Conservation (phyloP, 2,329 filamentous ascomycete species). For the Phyllosticta citribraziliensis region DNA sequence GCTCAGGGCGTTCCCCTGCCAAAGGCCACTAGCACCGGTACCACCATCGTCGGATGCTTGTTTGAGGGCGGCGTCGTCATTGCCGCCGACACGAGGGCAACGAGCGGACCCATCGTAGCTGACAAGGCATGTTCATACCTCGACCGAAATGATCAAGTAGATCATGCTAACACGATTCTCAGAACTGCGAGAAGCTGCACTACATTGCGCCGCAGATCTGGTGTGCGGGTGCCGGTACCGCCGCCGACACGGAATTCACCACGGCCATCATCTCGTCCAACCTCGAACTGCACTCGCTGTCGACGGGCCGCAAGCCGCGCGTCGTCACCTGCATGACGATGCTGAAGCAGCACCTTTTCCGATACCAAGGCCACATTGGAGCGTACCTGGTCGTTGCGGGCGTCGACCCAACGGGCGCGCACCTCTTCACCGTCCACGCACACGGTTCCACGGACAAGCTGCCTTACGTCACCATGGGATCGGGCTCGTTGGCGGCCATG, state of each 20-base stretch:
- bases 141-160: constrained; percentile 5
- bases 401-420: constrained; percentile 87
- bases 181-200: constrained; percentile 99
- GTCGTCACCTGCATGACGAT: constrained; percentile 99
- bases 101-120: constrained; percentile 93
- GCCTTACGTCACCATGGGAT: constrained; percentile 98
- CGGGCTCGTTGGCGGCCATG: constrained; percentile 92
- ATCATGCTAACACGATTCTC: constrained; percentile 12
- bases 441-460: constrained; percentile 98
- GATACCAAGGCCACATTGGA: constrained; percentile 94
- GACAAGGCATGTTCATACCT: constrained; percentile 61
- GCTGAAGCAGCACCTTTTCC: constrained; percentile 98
- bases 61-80: constrained; percentile 97
- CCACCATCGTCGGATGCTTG: constrained; percentile 95
- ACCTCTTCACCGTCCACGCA: constrained; percentile 96
- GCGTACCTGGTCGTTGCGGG: constrained; percentile 96
- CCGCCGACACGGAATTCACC: constrained; percentile 97
- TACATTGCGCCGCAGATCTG: constrained; percentile 98
- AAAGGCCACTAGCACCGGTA: constrained; percentile 97
- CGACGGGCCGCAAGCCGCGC: constrained; percentile 89
- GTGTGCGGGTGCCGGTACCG: constrained; percentile 96
- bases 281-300: constrained; percentile 93
- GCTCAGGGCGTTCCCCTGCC: constrained; percentile 87
- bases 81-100: constrained; percentile 95
- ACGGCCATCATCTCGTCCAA: constrained; percentile 97